Base-by-base conservation (phyloP, 2,329 filamentous ascomycete genomes). In the Pestalotiopsis sp. region DNA sequence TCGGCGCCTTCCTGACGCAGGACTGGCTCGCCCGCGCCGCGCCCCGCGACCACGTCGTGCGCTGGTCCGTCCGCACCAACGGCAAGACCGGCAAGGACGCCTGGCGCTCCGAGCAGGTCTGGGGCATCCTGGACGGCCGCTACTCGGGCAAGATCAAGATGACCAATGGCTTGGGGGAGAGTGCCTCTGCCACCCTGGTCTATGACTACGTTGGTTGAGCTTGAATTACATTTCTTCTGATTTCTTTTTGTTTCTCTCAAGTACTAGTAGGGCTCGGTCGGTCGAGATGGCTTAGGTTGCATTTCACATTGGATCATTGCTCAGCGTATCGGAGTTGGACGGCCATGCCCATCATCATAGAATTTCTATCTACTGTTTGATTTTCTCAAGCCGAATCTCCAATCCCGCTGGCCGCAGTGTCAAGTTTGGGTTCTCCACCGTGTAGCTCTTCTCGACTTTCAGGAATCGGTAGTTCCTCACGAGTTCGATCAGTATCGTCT, bases 401-500 rank as follows among this genome's bases (percentile, higher is more conserved):
- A 66, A 14, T 1, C 65, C 65, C 1, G 31, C 52, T 31, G 65
- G 65, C 12, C 56, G n/a, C 23, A 66, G 39, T 12, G 57, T 67
- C 27, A 67, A 45, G 17, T 58, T 57, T 9, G 66, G 58, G 39
- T 62, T 57, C 56, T 67, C 66, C 3, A 67, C 59, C 14, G 20
- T 62, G 39, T 64, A 63, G 14, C 17, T 11, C 25, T 59, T 41
- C n/a, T 67, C 66, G 38, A 62, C 66, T 5, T 9, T 56, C 39
- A 67, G 14, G 27, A 67, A 63, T 7, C 58, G 9, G 64, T 59
- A 69, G 23, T 64, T 66, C 20, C 64, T 66, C 38, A 73, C 56
- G 7, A 73, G 57, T 45, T 71, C 71, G 14, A 70, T 65, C 2
- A 73, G 60, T 17, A 73, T 69, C 57, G 68, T 72, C 66, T 73